Evolutionary conservation across 2,329 filamentous ascomycete genomes (phyloP), one percentile per base, ranked within the genome.

Genomic region (Ophiosphaerella korrae): DNA sequence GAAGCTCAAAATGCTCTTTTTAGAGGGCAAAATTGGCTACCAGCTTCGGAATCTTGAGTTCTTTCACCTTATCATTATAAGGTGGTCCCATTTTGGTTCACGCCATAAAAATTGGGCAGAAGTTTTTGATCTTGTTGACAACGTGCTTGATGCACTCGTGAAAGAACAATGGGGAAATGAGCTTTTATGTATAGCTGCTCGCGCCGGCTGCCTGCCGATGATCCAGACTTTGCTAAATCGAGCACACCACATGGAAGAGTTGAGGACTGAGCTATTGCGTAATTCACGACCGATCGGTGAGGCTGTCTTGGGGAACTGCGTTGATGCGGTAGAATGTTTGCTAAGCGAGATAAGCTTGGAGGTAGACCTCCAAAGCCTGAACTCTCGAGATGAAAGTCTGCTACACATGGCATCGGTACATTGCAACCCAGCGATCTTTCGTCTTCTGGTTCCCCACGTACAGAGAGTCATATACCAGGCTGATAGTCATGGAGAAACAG

Each of bases 171-270:
- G 42, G 47, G 51, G 47, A 26, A 36, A 41, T 40, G 29, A 38
- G 39, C 51, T 54, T 43, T 33, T 54, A 48, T 54, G 42, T 29
- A 48, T 45, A 1, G 51, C 51, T 34, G 47, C 47, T 48, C 47
- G 47, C 42, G 37, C 42, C 34, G 38, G 51, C 47, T 54, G 47
- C 26, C 8, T 50, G 32, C 51, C 42, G 11, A 44, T 54, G 12
- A 37, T 50, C 21, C 16, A 54, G 42, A 39, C 35, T 29, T 42
- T 54, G n/a, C 11, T 54, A 2, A 37, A 48, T 33, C 51, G 16
- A 47, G 43, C 39, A 34, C 47, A 44, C 7, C 9, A 50, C 24
- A 29, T 6, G 6, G 39, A 4, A 31, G 39, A 31, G 21, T 13
- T 41, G 3, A 31, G 16, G 16, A n/a, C 39, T 41, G 23, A 41